Conservation (phyloP, 345 rosid species). For the Acer campestre region DNA sequence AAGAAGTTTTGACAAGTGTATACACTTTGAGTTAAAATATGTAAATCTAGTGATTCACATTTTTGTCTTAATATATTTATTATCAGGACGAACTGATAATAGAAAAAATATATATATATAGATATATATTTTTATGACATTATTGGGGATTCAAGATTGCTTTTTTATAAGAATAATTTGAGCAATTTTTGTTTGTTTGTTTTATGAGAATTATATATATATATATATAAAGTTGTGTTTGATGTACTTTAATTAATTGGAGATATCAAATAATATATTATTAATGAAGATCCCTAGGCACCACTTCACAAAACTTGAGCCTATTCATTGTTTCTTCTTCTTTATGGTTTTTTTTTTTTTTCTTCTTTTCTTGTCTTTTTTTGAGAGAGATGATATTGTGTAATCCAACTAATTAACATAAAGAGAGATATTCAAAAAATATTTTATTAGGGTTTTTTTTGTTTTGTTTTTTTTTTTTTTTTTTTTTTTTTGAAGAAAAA, state of each 20-base stretch:
- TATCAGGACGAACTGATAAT: too few species aligned
- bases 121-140: background rate
- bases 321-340: background rate
- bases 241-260: background rate
- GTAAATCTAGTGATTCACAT: too few species aligned
- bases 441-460: background rate
- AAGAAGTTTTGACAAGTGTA: too few species aligned
- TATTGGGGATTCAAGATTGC: background rate
- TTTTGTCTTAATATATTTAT: too few species aligned
- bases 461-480: too few species aligned
- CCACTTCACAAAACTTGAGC: background rate
- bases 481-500: too few species aligned
- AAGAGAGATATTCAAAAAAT: background rate
- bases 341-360: too few species aligned
- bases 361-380: background rate
- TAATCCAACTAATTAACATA: background rate
- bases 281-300: background rate
- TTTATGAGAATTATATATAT: background rate
- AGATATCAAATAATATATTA: background rate
- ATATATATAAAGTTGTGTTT: background rate
- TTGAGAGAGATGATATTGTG: background rate
- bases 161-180: background rate
- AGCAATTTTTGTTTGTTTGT: background rate
- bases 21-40: too few species aligned
- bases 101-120: background rate